Evolutionary conservation across 2,329 filamentous ascomycete genomes (phyloP).

Genomic region (Fusarium citri): DNA sequence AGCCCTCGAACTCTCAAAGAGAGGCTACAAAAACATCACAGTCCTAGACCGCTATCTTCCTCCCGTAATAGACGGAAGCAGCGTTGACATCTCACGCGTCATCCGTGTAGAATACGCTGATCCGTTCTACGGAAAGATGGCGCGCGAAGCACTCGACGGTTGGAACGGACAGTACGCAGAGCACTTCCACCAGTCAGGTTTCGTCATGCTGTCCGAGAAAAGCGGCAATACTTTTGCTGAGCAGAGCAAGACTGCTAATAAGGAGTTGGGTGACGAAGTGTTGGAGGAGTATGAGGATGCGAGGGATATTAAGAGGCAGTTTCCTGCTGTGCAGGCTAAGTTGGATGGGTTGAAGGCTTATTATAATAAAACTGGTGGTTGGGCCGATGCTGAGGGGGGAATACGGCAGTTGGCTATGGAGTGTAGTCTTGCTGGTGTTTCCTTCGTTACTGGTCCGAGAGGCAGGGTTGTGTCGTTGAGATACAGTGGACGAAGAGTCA

Average conservation of each 20-base stretch:
- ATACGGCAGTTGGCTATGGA: constrained; percentile 43
- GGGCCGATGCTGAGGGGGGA: constrained; percentile 49
- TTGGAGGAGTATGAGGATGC: constrained; percentile 46
- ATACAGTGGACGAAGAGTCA: constrained; percentile 29
- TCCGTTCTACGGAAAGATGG: constrained; percentile 70
- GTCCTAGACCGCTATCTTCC: constrained; percentile 58
- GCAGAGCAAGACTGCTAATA: constrained; percentile 25
- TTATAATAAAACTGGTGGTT: constrained; percentile 48
- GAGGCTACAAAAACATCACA: constrained; percentile 59
- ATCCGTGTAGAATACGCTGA: constrained; percentile 71
- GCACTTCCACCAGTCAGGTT: constrained; percentile 50
- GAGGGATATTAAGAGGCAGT: constrained; percentile 20
- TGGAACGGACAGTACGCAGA: constrained; percentile 46
- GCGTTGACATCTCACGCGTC: constrained; percentile 56
- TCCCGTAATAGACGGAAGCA: constrained; percentile 53
- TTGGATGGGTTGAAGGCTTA: constrained; percentile 45
- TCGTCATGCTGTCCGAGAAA: constrained; percentile 46
- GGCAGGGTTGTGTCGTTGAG: constrained; percentile 46
- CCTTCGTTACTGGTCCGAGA: constrained; percentile 47
- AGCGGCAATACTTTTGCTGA: constrained; percentile 41
- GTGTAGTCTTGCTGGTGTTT: constrained; percentile 48
- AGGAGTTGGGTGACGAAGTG: constrained; percentile 22
- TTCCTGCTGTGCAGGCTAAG: constrained; percentile 36
- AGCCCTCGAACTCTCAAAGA: constrained; percentile 57
- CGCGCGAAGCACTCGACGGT: constrained; percentile 49